Percentiles rank a stretch among this genome's conserved stretches.
phyloP scores from a whole-genome alignment of 2,329 filamentous ascomycete species.

The Colletotrichum godetiae region DNA sequence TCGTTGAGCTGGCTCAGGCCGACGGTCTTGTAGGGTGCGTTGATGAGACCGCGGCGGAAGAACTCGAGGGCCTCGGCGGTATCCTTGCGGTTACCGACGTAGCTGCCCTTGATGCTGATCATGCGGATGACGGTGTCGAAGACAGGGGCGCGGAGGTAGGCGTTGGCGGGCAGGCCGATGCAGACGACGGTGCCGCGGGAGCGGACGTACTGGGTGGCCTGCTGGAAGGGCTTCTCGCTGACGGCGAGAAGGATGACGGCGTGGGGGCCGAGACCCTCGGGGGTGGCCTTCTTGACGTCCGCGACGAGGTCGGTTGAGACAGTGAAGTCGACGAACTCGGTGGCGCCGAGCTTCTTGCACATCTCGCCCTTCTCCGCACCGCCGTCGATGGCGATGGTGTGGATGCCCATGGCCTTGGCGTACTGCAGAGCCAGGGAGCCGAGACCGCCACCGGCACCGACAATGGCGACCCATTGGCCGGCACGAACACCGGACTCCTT shows the following conservation, averaged over 20 bases:
- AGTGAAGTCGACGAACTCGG: slow-evolving; percentile 83
- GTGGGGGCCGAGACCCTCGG: slow-evolving; percentile 85
- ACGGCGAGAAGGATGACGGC: slow-evolving; percentile 89
- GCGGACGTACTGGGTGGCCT: slow-evolving; percentile 89
- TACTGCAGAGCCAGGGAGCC: slow-evolving; percentile 87
- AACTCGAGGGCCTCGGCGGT: slow-evolving; percentile 92
- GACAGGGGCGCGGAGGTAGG: slow-evolving; percentile 84
- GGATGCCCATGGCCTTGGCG: slow-evolving; percentile 89
- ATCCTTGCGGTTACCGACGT: slow-evolving; percentile 93
- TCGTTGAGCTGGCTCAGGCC: slow-evolving; percentile 82
- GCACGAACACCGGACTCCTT: slow-evolving; percentile 83
- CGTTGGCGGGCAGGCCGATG: slow-evolving; percentile 87
- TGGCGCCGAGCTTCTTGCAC: slow-evolving; percentile 76
- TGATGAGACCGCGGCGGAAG: slow-evolving; percentile 85
- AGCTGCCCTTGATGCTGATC: slow-evolving; percentile 92
- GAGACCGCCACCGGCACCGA: slow-evolving; percentile 87
- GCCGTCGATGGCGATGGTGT: slow-evolving; percentile 83
- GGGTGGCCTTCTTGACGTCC: slow-evolving; percentile 84
- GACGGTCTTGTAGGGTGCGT: slow-evolving; percentile 86
- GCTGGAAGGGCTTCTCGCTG: slow-evolving; percentile 93
- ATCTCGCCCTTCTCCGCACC: slow-evolving; percentile 84
- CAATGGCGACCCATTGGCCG: slow-evolving; percentile 84
- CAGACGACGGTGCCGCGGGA: slow-evolving; percentile 85
- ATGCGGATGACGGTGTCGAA: slow-evolving; percentile 91
- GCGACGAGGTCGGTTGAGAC: slow-evolving; percentile 81